Evolutionary conservation across 345 rosid species (phyloP).

Genomic region (Balakata baccata): DNA sequence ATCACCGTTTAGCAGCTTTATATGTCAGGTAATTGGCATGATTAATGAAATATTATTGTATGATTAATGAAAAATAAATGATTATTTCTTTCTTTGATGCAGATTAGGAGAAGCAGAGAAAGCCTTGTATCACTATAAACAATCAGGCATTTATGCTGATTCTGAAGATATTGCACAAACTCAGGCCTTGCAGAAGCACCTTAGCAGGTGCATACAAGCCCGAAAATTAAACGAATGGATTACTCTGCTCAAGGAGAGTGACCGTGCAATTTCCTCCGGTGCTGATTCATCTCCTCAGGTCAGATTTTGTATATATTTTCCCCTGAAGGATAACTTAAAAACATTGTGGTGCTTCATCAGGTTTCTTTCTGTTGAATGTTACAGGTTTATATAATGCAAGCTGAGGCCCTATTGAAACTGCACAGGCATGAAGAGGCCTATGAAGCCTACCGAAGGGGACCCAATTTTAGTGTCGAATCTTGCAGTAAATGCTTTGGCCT

Average conservation of each 20-base stretch:
- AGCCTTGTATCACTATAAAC: slow-evolving; percentile 51
- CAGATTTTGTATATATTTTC: slow-evolving; percentile 6
- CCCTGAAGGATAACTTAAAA: background rate
- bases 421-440: slow-evolving; percentile 60
- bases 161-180: slow-evolving; percentile 43
- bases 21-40: slow-evolving; percentile 42
- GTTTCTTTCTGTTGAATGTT: background rate
- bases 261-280: slow-evolving; percentile 44
- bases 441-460: slow-evolving; percentile 41
- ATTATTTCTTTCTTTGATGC: background rate
- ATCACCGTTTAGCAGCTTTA: slow-evolving; percentile 61
- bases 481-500: slow-evolving; percentile 48
- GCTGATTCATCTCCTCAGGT: slow-evolving; percentile 65
- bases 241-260: slow-evolving; percentile 46
- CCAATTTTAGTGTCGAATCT: slow-evolving; percentile 37
- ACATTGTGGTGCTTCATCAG: background rate
- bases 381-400: slow-evolving; percentile 58
- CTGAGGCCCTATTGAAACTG: slow-evolving; percentile 56
- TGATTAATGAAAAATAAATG: no score
- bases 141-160: slow-evolving; percentile 35
- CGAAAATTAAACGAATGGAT: slow-evolving; percentile 49
- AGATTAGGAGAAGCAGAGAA: slow-evolving; percentile 68
- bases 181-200: slow-evolving; percentile 40
- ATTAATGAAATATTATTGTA: background rate
- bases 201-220: slow-evolving; percentile 43